phyloP scores from a whole-genome alignment of 306 rosid species.

The Pyrus pyrifolia region DNA sequence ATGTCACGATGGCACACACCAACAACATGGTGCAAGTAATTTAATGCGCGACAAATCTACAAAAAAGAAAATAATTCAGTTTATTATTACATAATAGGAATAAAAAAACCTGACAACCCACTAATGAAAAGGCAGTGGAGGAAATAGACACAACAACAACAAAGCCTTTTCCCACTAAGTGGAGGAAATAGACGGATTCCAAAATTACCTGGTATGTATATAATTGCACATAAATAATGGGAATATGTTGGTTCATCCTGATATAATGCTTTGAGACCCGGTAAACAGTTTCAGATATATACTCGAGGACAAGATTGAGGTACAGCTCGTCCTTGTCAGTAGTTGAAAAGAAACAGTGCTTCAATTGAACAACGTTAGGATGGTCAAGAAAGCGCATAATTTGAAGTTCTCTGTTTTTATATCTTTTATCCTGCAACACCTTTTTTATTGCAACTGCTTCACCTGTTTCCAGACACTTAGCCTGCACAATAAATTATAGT shows the following conservation, averaged over 20 bases:
- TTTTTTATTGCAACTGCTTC: conserved; percentile 84
- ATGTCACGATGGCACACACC: conserved; percentile 96
- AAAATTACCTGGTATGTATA: conserved; percentile 72
- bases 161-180: too few species aligned
- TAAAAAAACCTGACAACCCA: background rate
- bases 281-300: conserved; percentile 75
- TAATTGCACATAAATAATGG: conserved; percentile 61
- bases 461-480: conserved; percentile 82
- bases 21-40: conserved; percentile 72
- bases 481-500: conserved; percentile 31
- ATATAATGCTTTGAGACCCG: conserved; percentile 63
- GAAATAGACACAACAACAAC: background rate
- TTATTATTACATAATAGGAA: background rate
- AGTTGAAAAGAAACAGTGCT: conserved; percentile 86
- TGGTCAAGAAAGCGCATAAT: conserved; percentile 79
- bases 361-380: conserved; percentile 65
- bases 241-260: conserved; percentile 58
- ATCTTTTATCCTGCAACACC: conserved; percentile 91
- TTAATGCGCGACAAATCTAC: conserved; percentile 89
- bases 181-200: background rate
- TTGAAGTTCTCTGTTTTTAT: conserved; percentile 88
- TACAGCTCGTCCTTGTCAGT: conserved; percentile 82
- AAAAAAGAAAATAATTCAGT: conserved; percentile 23
- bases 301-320: conserved; percentile 93
- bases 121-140: background rate